phyloP scores from a whole-genome alignment of 805 yeast species.

The Candida broadrunensis region DNA sequence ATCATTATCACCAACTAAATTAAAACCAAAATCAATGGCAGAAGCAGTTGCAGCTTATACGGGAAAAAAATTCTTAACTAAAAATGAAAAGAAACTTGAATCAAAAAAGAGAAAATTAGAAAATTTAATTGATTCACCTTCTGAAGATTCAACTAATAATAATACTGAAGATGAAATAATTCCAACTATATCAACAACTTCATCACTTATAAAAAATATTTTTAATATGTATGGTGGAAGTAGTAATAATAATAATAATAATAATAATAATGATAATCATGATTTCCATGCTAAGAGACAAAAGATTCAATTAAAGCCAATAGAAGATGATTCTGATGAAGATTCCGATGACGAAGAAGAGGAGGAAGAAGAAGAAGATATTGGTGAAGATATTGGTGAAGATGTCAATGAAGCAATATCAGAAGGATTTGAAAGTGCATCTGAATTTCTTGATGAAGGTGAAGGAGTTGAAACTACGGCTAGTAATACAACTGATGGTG shows the following conservation, averaged over 20 bases:
- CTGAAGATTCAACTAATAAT: not conserved
- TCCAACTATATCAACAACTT: not conserved
- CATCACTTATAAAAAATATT: not conserved
- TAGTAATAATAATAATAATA: not conserved
- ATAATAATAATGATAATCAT: not conserved
- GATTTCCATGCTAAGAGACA: not conserved
- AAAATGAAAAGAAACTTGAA: constrained; percentile 35
- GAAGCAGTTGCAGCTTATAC: constrained; percentile 60
- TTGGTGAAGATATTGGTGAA: constrained; percentile 5
- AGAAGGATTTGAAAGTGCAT: too few species aligned
- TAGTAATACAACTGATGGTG: not conserved
- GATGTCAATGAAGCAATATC: too few species aligned
- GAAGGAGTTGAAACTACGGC: not conserved
- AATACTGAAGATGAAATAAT: not conserved
- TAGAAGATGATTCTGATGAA: constrained; percentile 19
- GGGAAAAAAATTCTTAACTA: constrained; percentile 51
- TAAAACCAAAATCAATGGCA: constrained; percentile 48
- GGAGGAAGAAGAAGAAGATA: constrained; percentile 1
- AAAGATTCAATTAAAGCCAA: not conserved
- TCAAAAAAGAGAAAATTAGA: constrained; percentile 2
- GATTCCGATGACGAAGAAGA: constrained; percentile 22
- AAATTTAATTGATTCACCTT: not conserved
- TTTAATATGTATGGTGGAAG: not conserved
- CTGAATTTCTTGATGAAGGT: not conserved
- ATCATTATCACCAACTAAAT: not conserved